Evolutionary conservation across 1,139 yeast species (phyloP).

Genomic region (Taphrina pruni): DNA sequence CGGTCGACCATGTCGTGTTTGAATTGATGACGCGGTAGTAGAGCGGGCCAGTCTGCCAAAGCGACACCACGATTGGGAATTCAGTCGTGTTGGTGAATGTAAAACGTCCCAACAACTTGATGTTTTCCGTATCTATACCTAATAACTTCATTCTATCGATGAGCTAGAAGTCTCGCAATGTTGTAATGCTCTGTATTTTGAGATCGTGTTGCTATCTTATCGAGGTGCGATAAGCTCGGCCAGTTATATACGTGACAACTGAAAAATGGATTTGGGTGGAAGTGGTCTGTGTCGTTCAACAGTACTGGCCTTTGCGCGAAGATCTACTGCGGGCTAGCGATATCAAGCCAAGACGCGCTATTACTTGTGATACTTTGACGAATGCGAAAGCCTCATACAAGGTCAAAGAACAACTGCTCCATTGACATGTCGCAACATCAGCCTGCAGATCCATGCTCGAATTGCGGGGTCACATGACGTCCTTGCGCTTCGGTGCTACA

Average conservation of each 20-base stretch:
- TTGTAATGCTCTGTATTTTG: too few species aligned
- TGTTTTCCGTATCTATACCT: constrained; percentile 12
- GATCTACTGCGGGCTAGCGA: too few species aligned
- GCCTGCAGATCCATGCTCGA: not conserved
- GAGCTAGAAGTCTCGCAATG: too few species aligned
- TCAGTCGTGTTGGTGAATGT: constrained; percentile 28
- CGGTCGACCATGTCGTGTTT: constrained; percentile 23
- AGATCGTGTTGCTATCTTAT: too few species aligned
- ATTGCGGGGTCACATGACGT: constrained; percentile 7
- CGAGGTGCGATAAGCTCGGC: too few species aligned
- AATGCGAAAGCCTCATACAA: not conserved
- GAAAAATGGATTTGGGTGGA: too few species aligned
- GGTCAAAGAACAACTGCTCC: not conserved
- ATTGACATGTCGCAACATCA: too few species aligned
- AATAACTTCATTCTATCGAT: constrained; percentile 5
- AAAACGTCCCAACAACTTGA: constrained; percentile 9
- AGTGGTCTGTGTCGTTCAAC: too few species aligned
- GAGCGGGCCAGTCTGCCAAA: constrained; percentile 24
- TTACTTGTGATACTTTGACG: too few species aligned
- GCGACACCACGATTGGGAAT: constrained; percentile 23
- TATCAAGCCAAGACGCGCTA: too few species aligned
- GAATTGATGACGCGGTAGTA: constrained; percentile 16
- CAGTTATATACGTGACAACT: too few species aligned
- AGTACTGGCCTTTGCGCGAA: too few species aligned
- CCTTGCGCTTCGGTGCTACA: not conserved